These are phyloP conservation scores for Gentiana straminea DNA, from an alignment of 257 asterid species.

Conservation along the genomic window DNA sequence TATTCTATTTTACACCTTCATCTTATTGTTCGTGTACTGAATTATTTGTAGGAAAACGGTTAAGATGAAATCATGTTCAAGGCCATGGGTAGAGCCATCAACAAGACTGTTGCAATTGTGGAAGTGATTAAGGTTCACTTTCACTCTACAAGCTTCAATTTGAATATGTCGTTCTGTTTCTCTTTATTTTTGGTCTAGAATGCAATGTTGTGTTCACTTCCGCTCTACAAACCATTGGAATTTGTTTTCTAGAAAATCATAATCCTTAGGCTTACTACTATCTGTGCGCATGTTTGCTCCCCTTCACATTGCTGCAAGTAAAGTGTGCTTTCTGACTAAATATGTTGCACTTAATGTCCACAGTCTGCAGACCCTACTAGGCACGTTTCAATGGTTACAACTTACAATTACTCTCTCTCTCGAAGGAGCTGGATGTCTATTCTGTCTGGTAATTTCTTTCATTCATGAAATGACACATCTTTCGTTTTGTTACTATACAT, in stretches of 20 bases:
- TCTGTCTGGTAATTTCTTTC: constrained; percentile 52
- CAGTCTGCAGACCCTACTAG: constrained; percentile 79
- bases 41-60: constrained; percentile 40
- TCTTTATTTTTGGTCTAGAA: constrained; percentile 2
- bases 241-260: background rate
- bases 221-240: constrained; percentile 69
- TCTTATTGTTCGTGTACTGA: background rate
- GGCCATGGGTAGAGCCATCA: constrained; percentile 78
- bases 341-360: constrained; percentile 11
- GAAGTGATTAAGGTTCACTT: constrained; percentile 50
- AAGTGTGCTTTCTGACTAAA: background rate
- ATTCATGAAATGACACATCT: background rate
- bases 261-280: background rate
- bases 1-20: no score
- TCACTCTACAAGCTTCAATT: background rate
- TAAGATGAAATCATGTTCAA: constrained; percentile 49
- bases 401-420: constrained; percentile 30
- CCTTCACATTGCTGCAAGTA: constrained; percentile 1
- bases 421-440: constrained; percentile 55
- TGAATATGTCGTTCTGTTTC: background rate
- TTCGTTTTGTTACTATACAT: background rate
- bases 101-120: constrained; percentile 57
- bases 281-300: background rate
- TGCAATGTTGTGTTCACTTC: background rate
- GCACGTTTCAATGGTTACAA: constrained; percentile 85